Percentiles rank a stretch among this genome's conserved stretches.
Conservation (phyloP, 352 stramenopile species). For the Phytophthora hibernalis region DNA sequence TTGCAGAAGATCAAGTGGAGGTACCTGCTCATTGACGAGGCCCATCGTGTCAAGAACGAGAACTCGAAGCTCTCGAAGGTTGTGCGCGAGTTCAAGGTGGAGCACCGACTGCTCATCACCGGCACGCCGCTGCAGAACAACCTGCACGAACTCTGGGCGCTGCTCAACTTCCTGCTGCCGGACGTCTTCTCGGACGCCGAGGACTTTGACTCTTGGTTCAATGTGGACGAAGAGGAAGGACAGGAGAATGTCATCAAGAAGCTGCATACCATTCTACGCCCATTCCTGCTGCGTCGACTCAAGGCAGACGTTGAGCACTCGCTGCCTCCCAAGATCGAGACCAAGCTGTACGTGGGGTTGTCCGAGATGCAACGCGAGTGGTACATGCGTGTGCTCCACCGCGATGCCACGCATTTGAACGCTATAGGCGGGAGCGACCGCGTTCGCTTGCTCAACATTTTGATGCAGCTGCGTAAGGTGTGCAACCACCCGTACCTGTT, state of each 20-base stretch:
- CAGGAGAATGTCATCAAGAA: constrained; percentile 98
- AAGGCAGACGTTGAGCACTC: constrained; percentile 98
- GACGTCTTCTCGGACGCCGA: constrained; percentile 95
- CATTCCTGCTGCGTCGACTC: constrained; percentile 98
- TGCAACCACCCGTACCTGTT: constrained; percentile 99
- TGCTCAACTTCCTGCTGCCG: constrained; percentile 99
- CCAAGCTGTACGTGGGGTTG: constrained; percentile 98
- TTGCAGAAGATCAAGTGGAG: constrained; percentile 97
- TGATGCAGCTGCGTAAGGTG: constrained; percentile 99
- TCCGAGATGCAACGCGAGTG: constrained; percentile 98
- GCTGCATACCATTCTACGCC: constrained; percentile 96
- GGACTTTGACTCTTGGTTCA: constrained; percentile 99
- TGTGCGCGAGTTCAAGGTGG: constrained; percentile 92
- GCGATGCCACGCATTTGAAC: constrained; percentile 97
- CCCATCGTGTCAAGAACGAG: constrained; percentile 98
- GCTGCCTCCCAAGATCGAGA: constrained; percentile 98
- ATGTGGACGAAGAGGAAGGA: constrained; percentile 95
- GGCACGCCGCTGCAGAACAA: constrained; percentile 99
- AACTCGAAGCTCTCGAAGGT: constrained; percentile 90
- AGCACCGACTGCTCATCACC: constrained; percentile 96
- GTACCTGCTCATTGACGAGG: constrained; percentile 99
- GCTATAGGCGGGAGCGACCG: constrained; percentile 96
- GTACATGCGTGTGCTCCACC: constrained; percentile 98
- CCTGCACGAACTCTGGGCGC: constrained; percentile 99
- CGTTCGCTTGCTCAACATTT: constrained; percentile 96